Conservation (phyloP, 139 green algal species). For the Diplosphaera chodatii region DNA sequence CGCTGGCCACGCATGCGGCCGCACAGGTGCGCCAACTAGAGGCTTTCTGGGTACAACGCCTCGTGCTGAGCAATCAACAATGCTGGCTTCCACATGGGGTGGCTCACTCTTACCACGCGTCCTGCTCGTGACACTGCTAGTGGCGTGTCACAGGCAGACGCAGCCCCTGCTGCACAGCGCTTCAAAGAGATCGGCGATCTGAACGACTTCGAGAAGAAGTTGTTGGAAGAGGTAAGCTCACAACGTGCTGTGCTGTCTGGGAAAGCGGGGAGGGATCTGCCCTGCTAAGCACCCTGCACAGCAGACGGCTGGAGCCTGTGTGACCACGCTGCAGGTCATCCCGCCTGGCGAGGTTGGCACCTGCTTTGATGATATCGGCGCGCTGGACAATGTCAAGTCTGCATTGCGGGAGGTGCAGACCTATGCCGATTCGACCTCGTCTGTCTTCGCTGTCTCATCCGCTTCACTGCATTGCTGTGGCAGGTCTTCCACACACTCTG, state of each 20-base stretch:
- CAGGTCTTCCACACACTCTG: too few species aligned
- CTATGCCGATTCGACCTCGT: neutral
- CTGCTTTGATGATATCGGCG: conserved; percentile 55
- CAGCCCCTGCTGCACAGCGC: conserved; percentile 7
- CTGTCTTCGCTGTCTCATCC: too few species aligned
- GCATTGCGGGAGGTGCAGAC: conserved; percentile 36
- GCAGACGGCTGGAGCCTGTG: too few species aligned
- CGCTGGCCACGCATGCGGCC: neutral
- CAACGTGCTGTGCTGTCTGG: too few species aligned
- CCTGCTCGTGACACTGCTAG: too few species aligned
- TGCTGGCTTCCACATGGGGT: too few species aligned
- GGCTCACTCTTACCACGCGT: too few species aligned
- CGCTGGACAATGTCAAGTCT: conserved; percentile 47
- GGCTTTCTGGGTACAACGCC: too few species aligned
- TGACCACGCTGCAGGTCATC: conserved; percentile 49
- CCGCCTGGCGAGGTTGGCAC: conserved; percentile 44
- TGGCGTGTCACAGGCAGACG: conserved; percentile 9
- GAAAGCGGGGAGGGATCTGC: too few species aligned
- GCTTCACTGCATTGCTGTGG: too few species aligned
- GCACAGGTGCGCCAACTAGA: neutral
- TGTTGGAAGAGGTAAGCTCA: conserved; percentile 49
- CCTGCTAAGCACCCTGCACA: too few species aligned
- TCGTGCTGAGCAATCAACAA: too few species aligned
- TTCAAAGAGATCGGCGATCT: conserved; percentile 32
- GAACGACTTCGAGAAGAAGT: conserved; percentile 56